A percentile compares a stretch with the other conserved stretches of the same genome.
These are phyloP conservation scores for Colletotrichum sojae DNA, from an alignment of 2,329 filamentous ascomycete genomes.

Conservation along the genomic window DNA sequence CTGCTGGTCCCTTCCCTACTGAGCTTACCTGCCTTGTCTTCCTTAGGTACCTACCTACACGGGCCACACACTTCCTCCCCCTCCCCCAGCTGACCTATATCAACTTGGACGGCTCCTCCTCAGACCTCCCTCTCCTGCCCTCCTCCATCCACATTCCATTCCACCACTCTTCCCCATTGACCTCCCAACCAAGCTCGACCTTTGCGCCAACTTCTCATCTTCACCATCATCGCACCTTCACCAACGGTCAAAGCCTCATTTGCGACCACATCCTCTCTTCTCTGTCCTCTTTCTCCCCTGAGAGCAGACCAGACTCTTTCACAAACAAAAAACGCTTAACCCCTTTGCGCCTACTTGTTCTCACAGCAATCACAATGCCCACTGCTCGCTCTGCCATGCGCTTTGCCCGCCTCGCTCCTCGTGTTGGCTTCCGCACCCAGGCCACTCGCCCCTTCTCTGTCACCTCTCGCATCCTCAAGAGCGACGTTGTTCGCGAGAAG, in stretches of 20 bases:
- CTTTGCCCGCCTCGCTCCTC: conserved; percentile 44
- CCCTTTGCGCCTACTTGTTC: not conserved
- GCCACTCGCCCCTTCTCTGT: conserved; percentile 54
- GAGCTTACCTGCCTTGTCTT: conserved; percentile 3
- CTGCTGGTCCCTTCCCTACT: conserved; percentile 19
- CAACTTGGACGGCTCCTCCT: conserved; percentile 34
- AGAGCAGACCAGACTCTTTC: too few species aligned
- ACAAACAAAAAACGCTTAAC: not conserved
- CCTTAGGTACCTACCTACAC: conserved; percentile 32
- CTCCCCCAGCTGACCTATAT: conserved; percentile 34
- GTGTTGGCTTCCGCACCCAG: conserved; percentile 48
- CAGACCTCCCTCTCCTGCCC: conserved; percentile 1
- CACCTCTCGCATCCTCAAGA: conserved; percentile 57
- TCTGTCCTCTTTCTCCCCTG: not conserved
- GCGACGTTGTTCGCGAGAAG: conserved; percentile 69
- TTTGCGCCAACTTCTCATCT: conserved; percentile 19
- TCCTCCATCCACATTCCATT: conserved; percentile 24
- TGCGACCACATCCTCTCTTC: not conserved
- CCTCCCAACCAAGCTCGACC: conserved; percentile 25
- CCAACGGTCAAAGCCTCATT: conserved; percentile 15
- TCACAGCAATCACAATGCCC: conserved; percentile 31
- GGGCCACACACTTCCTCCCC: conserved; percentile 33
- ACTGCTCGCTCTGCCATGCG: conserved; percentile 38
- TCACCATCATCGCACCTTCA: conserved; percentile 33
- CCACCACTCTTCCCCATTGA: conserved; percentile 5